Base-by-base conservation (phyloP, 2,329 filamentous ascomycete genomes). In the Aspergillus sergii region DNA sequence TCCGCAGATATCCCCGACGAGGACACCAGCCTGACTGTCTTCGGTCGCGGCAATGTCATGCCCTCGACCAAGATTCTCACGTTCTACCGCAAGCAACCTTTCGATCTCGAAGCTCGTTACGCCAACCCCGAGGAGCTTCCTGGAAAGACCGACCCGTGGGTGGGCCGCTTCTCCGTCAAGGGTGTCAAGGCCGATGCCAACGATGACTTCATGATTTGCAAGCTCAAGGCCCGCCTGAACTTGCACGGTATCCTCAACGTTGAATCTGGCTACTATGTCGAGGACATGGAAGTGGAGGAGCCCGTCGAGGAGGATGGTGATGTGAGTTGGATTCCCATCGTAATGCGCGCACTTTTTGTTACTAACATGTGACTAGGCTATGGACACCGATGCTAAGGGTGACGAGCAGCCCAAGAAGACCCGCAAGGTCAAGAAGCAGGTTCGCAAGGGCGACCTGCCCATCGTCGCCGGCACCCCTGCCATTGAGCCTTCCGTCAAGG, bases 171-270 rank as follows among this genome's bases (percentile, higher is more conserved):
- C 84, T 97, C 94, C 48, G 93, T 99, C 79, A 99, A 99, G 88
- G 92, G 91, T 53, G 94, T 99, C 76, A 94, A 97, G 86, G 91
- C 93, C 46, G 93, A 96, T 76, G 87, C 89, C 69, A 94, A 95
- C 78, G 92, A 96, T 64, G 95, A 98, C 78, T 99, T 98, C 80
- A 98, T 99, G 94, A 96, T 98, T 75, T 99, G 95, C 90, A 99
- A 99, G 85, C 89, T 99, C 66, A 98, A 98, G 88, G 94, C 95
- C 55, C 90, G 95, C 68, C 88, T 99, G 61, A 99, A 99, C 83
- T 88, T 98, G 68, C 94, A 98, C 83, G 95, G 95, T 79, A 88
- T 99, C 64, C 85, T 99, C 69, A 98, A 98, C 77, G 91, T 99
- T 43, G 95, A 99, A 84, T 94, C 89, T 67, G 95, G 94, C 65